Conservation (phyloP, 192 early-diverging fungal species). For the Entomortierella beljakovae region DNA sequence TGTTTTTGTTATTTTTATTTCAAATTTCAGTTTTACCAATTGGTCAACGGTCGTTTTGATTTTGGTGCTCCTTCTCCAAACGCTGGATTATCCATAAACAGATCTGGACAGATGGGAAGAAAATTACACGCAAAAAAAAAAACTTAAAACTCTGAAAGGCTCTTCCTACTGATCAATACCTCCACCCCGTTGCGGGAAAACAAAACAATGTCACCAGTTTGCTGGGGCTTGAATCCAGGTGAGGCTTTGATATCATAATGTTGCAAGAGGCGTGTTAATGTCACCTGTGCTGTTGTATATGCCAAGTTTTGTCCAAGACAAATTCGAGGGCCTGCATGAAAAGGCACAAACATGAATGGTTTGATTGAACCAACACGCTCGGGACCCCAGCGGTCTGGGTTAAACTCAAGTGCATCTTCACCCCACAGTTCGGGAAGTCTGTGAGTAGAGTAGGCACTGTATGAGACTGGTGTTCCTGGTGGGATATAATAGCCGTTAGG, state of each 20-base stretch:
- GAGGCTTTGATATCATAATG: slow-evolving; percentile 27
- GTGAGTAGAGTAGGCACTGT: slow-evolving; percentile 45
- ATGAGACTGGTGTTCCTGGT: slow-evolving; percentile 36
- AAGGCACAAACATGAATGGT: slow-evolving; percentile 59
- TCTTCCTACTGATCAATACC: slow-evolving; percentile 22
- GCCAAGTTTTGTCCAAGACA: slow-evolving; percentile 68
- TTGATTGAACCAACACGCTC: slow-evolving; percentile 49
- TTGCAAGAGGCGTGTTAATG: slow-evolving; percentile 45
- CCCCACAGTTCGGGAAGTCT: slow-evolving; percentile 63
- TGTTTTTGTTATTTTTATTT: no score
- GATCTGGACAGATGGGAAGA: not conserved
- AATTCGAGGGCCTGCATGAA: slow-evolving; percentile 62
- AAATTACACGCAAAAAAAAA: not conserved
- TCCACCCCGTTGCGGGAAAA: slow-evolving; percentile 48
- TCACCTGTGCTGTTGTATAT: slow-evolving; percentile 43
- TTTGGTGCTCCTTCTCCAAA: no score
- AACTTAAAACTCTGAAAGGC: slow-evolving; percentile 9
- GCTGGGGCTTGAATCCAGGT: slow-evolving; percentile 29
- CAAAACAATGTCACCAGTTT: slow-evolving; percentile 37
- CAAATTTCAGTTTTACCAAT: no score
- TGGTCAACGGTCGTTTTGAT: slow-evolving; percentile 5
- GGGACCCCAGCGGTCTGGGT: slow-evolving; percentile 66
- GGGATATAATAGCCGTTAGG: slow-evolving; percentile 64
- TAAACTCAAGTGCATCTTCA: slow-evolving; percentile 63
- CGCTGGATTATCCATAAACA: not conserved